Conservation (phyloP, 2,329 filamentous ascomycete species). For the Trichophyton equinum region DNA sequence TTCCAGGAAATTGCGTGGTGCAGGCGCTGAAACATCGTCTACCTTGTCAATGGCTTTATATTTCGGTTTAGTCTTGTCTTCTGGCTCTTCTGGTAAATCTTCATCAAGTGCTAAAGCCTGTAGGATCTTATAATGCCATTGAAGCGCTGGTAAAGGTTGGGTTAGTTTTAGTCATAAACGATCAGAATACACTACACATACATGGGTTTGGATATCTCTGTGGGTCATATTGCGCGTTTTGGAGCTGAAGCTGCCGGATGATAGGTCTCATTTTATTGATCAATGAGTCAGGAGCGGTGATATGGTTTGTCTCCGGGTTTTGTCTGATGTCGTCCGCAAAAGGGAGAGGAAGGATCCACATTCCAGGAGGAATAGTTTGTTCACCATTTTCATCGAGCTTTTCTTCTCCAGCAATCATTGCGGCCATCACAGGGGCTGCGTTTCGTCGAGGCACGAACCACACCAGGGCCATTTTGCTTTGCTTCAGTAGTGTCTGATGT, state of each 20-base stretch:
- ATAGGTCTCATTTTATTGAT: slow-evolving; percentile 72
- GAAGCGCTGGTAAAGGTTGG: slow-evolving; percentile 43
- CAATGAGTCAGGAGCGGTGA: slow-evolving; percentile 54
- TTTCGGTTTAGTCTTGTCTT: slow-evolving; percentile 73
- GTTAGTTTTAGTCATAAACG: background rate
- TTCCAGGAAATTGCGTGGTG: too few relatives aligned
- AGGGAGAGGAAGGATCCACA: slow-evolving; percentile 81
- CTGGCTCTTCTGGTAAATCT: slow-evolving; percentile 60
- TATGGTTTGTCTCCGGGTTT: slow-evolving; percentile 48
- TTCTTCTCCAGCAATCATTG: slow-evolving; percentile 64
- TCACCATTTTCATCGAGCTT: slow-evolving; percentile 52
- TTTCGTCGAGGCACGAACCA: slow-evolving; percentile 83
- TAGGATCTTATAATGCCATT: slow-evolving; percentile 95
- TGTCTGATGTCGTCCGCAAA: slow-evolving; percentile 80
- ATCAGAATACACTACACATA: slow-evolving; percentile 16
- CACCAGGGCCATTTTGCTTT: slow-evolving; percentile 69
- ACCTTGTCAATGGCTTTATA: slow-evolving; percentile 76
- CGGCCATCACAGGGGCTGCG: slow-evolving; percentile 64
- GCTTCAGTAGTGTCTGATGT: slow-evolving; percentile 70
- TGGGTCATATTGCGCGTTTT: slow-evolving; percentile 73
- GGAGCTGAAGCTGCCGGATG: slow-evolving; percentile 76
- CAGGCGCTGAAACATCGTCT: slow-evolving; percentile 1
- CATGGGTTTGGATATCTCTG: slow-evolving; percentile 75
- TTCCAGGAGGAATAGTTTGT: slow-evolving; percentile 62
- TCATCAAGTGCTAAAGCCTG: slow-evolving; percentile 87